Percentiles rank a stretch among this genome's conserved stretches.
Conservation (phyloP, 768 basidiomycete genomes). For the Tylopilus balloui region DNA sequence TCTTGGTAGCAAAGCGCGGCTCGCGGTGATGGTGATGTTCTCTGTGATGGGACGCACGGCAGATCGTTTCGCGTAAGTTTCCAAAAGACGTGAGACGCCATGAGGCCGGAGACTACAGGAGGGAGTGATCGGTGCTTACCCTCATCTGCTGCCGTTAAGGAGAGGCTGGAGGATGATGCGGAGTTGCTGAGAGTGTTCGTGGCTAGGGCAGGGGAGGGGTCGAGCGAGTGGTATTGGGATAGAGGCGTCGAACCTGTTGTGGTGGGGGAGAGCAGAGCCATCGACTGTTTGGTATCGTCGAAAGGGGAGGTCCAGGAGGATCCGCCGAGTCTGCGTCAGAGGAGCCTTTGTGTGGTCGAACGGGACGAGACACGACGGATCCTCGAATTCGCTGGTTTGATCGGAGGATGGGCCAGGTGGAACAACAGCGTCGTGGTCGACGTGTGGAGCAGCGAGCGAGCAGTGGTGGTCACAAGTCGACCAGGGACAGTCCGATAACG, state of each 20-base stretch:
- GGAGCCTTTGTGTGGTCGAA: slow-evolving; percentile 36
- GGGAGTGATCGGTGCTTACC: slow-evolving; percentile 40
- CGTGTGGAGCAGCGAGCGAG: slow-evolving; percentile 15
- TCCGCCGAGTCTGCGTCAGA: slow-evolving; percentile 49
- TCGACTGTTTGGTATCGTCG: slow-evolving; percentile 13
- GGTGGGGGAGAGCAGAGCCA: slow-evolving; percentile 24
- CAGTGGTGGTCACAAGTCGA: slow-evolving; percentile 8
- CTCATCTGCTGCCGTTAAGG: slow-evolving; percentile 58
- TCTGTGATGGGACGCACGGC: slow-evolving; percentile 42
- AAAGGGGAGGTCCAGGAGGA: slow-evolving; percentile 38
- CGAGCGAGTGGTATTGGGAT: slow-evolving; percentile 32
- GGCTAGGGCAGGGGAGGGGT: slow-evolving; percentile 24
- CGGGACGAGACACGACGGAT: slow-evolving; percentile 47
- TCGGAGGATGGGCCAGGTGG: slow-evolving; percentile 5
- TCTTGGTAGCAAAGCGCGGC: slow-evolving; percentile 39
- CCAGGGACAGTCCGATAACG: slow-evolving; percentile 19
- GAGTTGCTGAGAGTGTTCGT: slow-evolving; percentile 21
- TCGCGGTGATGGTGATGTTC: slow-evolving; percentile 66
- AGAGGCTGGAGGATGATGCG: slow-evolving; percentile 46
- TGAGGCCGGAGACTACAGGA: slow-evolving; percentile 14
- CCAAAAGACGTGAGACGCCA: slow-evolving; percentile 26
- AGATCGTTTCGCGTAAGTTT: slow-evolving; percentile 33
- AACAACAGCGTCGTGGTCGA: slow-evolving; percentile 6
- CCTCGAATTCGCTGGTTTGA: slow-evolving; percentile 32
- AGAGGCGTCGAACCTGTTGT: slow-evolving; percentile 30